phyloP scores from a whole-genome alignment of 257 asterid genomes.

The Przewalskia tangutica region DNA sequence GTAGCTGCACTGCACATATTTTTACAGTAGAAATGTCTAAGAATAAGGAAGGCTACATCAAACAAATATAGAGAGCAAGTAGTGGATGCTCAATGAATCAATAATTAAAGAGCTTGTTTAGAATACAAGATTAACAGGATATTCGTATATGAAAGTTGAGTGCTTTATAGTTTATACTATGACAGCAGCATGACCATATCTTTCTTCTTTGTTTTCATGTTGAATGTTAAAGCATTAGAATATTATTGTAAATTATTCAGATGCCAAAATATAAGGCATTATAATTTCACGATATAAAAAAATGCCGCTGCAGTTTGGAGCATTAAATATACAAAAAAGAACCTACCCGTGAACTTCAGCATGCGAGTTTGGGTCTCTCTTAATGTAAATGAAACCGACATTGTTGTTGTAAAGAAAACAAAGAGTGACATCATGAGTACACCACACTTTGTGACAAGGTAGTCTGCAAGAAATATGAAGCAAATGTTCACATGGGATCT shows the following conservation, averaged over 20 bases:
- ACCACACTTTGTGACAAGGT: slow-evolving; percentile 94
- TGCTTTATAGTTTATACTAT: background rate
- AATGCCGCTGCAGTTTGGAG: background rate
- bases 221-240: background rate
- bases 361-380: slow-evolving; percentile 99
- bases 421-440: slow-evolving; percentile 98
- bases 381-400: slow-evolving; percentile 97
- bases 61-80: background rate
- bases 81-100: background rate
- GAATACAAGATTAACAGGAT: background rate
- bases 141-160: background rate
- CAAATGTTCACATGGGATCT: background rate
- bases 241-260: background rate
- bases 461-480: slow-evolving; percentile 54
- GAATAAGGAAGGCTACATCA: background rate
- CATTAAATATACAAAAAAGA: background rate
- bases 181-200: background rate
- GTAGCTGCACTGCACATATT: slow-evolving; percentile 81
- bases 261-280: background rate
- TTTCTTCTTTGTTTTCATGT: background rate
- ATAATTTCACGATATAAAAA: background rate
- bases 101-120: background rate
- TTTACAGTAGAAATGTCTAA: slow-evolving; percentile 8
- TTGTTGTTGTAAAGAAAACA: slow-evolving; percentile 98
- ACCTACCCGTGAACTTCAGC: slow-evolving; percentile 96